Percentiles rank a stretch among this genome's conserved stretches.
phyloP scores from a whole-genome alignment of 768 basidiomycete genomes.

The Nidularia pulvinata region DNA sequence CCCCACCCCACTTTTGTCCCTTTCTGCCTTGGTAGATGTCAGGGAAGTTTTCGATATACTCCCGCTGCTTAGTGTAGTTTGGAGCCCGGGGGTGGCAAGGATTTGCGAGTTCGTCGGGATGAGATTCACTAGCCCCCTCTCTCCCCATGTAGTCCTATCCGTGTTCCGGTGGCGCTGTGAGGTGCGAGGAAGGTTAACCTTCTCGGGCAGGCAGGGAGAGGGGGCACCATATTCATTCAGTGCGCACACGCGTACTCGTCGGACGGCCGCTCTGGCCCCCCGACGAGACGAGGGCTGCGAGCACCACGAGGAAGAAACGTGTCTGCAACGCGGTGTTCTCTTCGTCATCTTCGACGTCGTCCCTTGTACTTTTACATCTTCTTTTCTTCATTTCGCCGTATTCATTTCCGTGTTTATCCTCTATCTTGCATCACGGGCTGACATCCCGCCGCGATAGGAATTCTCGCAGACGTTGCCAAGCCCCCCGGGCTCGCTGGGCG shows the following conservation, averaged over 20 bases:
- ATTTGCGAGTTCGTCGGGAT: not conserved
- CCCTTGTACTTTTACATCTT: slow-evolving; percentile 5
- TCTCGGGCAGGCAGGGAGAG: too few species aligned
- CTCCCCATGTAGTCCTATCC: too few species aligned
- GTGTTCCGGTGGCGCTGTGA: too few species aligned
- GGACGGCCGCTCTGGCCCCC: too few species aligned
- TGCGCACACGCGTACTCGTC: too few species aligned
- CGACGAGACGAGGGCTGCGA: too few species aligned
- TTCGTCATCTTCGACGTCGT: not conserved
- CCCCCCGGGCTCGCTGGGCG: slow-evolving; percentile 1
- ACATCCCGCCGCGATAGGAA: slow-evolving; percentile 4
- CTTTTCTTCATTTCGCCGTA: slow-evolving; percentile 4
- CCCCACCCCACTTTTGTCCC: not conserved
- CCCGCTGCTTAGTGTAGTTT: too few species aligned
- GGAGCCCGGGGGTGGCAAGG: too few species aligned
- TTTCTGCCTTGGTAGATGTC: not conserved
- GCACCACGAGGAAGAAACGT: too few species aligned
- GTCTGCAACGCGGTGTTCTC: slow-evolving; percentile 1
- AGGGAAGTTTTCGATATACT: too few species aligned
- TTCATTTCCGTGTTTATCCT: not conserved
- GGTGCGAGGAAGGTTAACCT: too few species aligned
- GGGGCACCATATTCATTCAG: too few species aligned
- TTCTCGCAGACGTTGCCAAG: slow-evolving; percentile 4
- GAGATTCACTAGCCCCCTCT: not conserved
- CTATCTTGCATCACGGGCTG: not conserved